These are phyloP conservation scores for Penicillium soppii DNA, from an alignment of 495 filamentous ascomycete species.

Conservation along the genomic window DNA sequence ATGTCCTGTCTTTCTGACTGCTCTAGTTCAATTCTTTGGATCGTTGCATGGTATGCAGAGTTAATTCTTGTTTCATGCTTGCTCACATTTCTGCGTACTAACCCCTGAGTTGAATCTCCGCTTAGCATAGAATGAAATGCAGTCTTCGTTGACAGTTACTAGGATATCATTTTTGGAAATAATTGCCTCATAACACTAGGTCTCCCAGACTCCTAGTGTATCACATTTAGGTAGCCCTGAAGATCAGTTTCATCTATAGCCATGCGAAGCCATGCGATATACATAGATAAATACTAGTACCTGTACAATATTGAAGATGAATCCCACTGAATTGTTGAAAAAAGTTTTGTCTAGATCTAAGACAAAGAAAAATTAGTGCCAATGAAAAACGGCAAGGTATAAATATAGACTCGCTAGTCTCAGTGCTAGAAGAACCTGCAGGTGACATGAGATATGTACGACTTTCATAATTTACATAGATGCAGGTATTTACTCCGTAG, in stretches of 20 bases:
- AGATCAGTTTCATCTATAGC: not conserved
- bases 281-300: too few species aligned
- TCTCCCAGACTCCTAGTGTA: not conserved
- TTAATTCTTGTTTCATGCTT: not conserved
- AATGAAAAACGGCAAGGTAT: not conserved
- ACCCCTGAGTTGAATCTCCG: not conserved
- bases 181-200: not conserved
- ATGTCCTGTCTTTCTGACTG: slow-evolving; percentile 1
- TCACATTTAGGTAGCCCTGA: not conserved
- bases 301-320: not conserved
- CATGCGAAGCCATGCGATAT: too few species aligned
- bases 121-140: slow-evolving; percentile 27
- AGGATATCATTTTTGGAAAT: too few species aligned
- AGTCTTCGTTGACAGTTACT: slow-evolving; percentile 27
- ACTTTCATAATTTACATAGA: too few species aligned
- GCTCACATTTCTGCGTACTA: not conserved
- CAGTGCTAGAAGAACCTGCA: not conserved
- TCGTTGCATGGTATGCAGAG: slow-evolving; percentile 1
- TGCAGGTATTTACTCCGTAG: too few species aligned
- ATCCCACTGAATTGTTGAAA: too few species aligned
- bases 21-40: slow-evolving; percentile 5
- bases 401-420: slow-evolving; percentile 1
- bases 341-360: not conserved
- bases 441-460: not conserved
- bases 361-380: not conserved